Percentiles rank a stretch among this genome's conserved stretches.
These are phyloP conservation scores for Cadophora malorum DNA, from an alignment of 2,329 filamentous ascomycete genomes.

Conservation along the genomic window DNA sequence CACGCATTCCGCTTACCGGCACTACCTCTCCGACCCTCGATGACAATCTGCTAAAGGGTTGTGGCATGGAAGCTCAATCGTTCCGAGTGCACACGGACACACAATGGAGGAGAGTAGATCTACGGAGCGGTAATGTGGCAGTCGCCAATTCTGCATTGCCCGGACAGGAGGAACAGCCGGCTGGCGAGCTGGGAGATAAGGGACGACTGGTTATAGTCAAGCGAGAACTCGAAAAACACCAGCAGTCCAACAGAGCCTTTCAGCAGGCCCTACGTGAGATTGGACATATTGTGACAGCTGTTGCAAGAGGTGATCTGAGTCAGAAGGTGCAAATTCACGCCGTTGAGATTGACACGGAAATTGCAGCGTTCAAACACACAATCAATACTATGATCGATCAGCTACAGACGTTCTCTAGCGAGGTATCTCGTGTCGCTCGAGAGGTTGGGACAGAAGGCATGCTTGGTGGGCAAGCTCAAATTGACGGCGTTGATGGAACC, in stretches of 20 bases:
- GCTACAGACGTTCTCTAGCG: slow-evolving; percentile 93
- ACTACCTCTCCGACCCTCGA: too few species aligned
- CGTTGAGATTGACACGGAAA: slow-evolving; percentile 97
- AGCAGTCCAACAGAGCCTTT: slow-evolving; percentile 98
- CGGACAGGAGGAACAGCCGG: too few species aligned
- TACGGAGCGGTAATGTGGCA: too few species aligned
- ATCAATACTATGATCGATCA: slow-evolving; percentile 99
- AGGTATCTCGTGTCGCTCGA: slow-evolving; percentile 91
- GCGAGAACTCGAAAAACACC: slow-evolving; percentile 93
- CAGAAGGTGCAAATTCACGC: slow-evolving; percentile 97
- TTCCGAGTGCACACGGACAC: too few species aligned
- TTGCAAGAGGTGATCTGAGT: slow-evolving; percentile 92
- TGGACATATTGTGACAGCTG: slow-evolving; percentile 94
- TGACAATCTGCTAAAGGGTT: too few species aligned
- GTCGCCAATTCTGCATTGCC: too few species aligned
- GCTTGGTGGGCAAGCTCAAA: slow-evolving; percentile 90
- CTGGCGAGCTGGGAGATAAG: too few species aligned
- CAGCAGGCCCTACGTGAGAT: slow-evolving; percentile 97
- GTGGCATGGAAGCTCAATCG: too few species aligned
- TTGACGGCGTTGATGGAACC: slow-evolving; percentile 92
- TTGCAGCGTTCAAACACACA: slow-evolving; percentile 84
- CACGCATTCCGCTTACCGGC: too few species aligned
- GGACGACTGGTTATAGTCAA: too few species aligned
- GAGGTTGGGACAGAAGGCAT: slow-evolving; percentile 97
- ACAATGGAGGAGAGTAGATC: too few species aligned